Base-by-base conservation (phyloP, 805 yeast genomes). In the Yarrowia porcina region DNA sequence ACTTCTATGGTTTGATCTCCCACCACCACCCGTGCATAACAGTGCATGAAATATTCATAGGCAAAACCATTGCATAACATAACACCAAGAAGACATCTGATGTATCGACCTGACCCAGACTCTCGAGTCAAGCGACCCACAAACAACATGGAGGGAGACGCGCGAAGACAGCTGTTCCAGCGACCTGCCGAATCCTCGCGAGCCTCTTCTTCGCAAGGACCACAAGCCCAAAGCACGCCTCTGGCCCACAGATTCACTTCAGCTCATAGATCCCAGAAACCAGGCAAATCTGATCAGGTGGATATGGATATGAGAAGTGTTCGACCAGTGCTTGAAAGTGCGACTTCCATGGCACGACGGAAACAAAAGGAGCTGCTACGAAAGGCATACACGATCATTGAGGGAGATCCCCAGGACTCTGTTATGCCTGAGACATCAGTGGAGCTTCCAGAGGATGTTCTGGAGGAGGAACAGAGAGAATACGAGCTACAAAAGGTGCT, bases 81-180 rank as follows among this genome's bases (percentile, higher is more conserved):
- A 45, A 45, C 36, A 45, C 52, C 28, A 45, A 45, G 36, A 45
- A n/a, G 47, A 41, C 52, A 45, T 10, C 36, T 18, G 44, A 52
- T 52, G 59, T 52, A 52, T 36, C 59, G 59, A 12, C 59, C 59
- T 17, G 59, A 52, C 59, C 59, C 59, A 25, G 59, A 52, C 23
- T 52, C 59, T 4, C 17, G 59, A 52, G 59, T 52, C 33, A 52
- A 52, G 44, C 44, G 59, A 52, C 59, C 36, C 23, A 35, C 59
- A 11, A 35, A 52, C 32, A 52, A 52, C 59, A 52, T 52, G 59
- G 59, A 52, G 28, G 59, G 59, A 2, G 59, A 52, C 10, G 59
- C 59, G 7, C 59, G 59, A n/a, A 32, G 59, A 17, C 59, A 52
- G 44, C 33, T 52, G 20, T 52, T 36, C 44, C 44, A 33, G 33